A percentile compares a stretch with the other conserved stretches of the same genome.
Evolutionary conservation across 176 grass and related monocot genomes (phyloP).

Genomic region (Phragmites australis): DNA sequence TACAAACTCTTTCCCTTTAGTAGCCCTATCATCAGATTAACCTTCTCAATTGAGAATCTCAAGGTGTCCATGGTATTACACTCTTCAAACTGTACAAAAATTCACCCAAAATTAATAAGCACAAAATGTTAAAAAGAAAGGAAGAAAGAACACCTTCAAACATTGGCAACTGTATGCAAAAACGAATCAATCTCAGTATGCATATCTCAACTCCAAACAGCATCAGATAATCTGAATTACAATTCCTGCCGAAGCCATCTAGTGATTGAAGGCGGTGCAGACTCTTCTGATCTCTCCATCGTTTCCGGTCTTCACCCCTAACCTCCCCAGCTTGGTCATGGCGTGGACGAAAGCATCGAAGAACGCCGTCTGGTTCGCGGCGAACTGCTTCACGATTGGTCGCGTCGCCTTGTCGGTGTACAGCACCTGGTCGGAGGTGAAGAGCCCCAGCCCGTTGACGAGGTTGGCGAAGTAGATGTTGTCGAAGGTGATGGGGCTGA

Average conservation of each 20-base stretch:
- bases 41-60: conserved; percentile 21
- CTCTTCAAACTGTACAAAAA: conserved; percentile 58
- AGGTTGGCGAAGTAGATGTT: conserved; percentile 69
- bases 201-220: conserved; percentile 42
- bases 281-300: conserved; percentile 69
- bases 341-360: conserved; percentile 50
- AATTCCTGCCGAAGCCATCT: conserved; percentile 25
- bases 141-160: conserved; percentile 11
- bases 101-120: conserved; percentile 23
- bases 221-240: conserved; percentile 44
- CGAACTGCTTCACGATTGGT: conserved; percentile 47
- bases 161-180: conserved; percentile 33
- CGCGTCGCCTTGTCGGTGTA: conserved; percentile 30
- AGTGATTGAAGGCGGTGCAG: conserved; percentile 77
- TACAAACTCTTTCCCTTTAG: background rate
- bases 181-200: conserved; percentile 44
- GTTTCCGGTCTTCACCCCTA: conserved; percentile 65
- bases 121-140: background rate
- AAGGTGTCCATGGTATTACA: conserved; percentile 41
- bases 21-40: conserved; percentile 33
- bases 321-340: conserved; percentile 66
- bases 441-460: conserved; percentile 54
- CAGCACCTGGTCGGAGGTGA: conserved; percentile 79
- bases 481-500: conserved; percentile 73
- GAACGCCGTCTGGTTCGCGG: conserved; percentile 48